Base-by-base conservation (phyloP, 176 grass and related monocot species). In the Zoysia pacifica region DNA sequence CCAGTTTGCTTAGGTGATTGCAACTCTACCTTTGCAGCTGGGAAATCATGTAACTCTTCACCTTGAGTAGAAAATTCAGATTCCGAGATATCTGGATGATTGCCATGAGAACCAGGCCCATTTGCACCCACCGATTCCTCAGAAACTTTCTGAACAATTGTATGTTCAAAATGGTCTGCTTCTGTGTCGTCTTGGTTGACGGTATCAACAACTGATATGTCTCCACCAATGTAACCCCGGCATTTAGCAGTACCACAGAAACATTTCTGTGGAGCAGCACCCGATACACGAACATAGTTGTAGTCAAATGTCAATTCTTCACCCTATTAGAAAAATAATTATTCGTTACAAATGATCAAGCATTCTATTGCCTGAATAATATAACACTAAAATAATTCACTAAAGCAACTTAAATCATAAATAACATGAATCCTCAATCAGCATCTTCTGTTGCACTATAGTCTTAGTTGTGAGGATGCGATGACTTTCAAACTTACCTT, bases 221-320 rank as follows among this genome's bases (percentile, higher is more conserved):
- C 97, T 62, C 93, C 93, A 46, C 97, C 97, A 48, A 99, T 89
- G 85, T 99, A 99, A 65, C 97, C 97, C 65, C 88, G 86, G 67
- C 97, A 96, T 70, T 85, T 84, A 74, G 79, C 59, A 35, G 93
- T 87, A 61, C 97, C 87, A 48, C 93, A 99, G 69, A 91, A 90
- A 64, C 97, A 99, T 77, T 91, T 96, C 76, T 99, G 94, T 44
- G 97, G 90, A 74, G 97, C 93, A 70, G 97, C 97, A 86, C 88
- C 90, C 86, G 91, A 88, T 77, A 99, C 93, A 65, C 93, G 85
- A 56, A 93, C 93, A 65, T 99, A 99, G 66, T 99, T 99, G 73
- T 99, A 99, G 82, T 99, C 93, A 77, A 99, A 96, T 16, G 97
- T 99, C 28, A 96, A 76, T 84, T 99, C 97, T 93, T 99, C 93